Evolutionary conservation across 2,329 filamentous ascomycete species (phyloP), one percentile per base, ranked within the genome.

Genomic region (Claviceps pazoutovae): DNA sequence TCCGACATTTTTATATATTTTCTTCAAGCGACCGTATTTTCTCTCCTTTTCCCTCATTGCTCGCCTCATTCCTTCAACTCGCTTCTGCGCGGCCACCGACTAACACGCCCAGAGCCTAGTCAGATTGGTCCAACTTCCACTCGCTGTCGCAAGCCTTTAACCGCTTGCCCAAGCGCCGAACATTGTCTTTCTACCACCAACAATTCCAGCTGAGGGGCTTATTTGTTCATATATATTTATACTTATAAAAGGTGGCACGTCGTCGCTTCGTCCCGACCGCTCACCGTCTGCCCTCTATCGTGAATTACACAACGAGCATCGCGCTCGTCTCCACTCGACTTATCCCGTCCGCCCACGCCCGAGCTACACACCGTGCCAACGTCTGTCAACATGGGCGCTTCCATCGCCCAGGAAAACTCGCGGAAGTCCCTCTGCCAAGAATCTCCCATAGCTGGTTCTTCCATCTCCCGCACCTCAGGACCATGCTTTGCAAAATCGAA

Each of bases 351-450:
- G 45, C 30, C 41, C 11, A 23, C 41, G 19, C 30, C 9, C 30
- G 46, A 17, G 16, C n/a, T 41, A 42, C 39, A 21, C 39, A 42
- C 30, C 21, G 50, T 54, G 52, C 49, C 52, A 11, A 9, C 26
- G 11, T 54, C 26, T 37, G 51, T 51, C 26, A 54, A 43, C 17
- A 49, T 46, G 52, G 43, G 37, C 43, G 16, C 49, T 7, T 49
- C 49, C 16, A 19, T 51, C 36, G 42, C 34, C 16, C 36, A 52
- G 21, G 26, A 16, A 19, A 34, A 41, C 7, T 42, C 51, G 1
- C 45, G 46, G 45, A 41, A 48, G 3, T 23, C 11, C 13, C 21
- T 36, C n/a, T 51, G 45, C 11, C 49, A 45, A 19, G 42, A 36
- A 19, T 26, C 49, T 2, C 17, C 37, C 2, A 23, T 21, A 14